Conservation (phyloP, 352 stramenopile species). For the Phytophthora foliorum region DNA sequence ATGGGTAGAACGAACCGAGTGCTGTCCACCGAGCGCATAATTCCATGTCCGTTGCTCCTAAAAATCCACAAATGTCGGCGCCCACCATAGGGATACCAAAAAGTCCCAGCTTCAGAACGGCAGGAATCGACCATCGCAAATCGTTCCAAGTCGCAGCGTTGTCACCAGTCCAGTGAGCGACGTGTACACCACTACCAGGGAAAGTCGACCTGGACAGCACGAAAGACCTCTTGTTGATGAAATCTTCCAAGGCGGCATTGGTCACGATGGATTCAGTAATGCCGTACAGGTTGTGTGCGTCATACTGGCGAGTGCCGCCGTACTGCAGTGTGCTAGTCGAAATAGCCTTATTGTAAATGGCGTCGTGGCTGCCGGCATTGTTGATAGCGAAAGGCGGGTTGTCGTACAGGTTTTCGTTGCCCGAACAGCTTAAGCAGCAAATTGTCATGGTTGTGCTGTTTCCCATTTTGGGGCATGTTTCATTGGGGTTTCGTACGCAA, state of each 20-base stretch:
- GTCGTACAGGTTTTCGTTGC: constrained; percentile 61
- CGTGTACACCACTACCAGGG: constrained; percentile 63
- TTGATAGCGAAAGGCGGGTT: constrained; percentile 70
- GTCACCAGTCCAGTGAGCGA: constrained; percentile 84
- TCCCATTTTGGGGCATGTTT: constrained; percentile 46
- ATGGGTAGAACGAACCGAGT: constrained; percentile 82
- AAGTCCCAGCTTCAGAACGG: constrained; percentile 78
- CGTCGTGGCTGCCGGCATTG: constrained; percentile 48
- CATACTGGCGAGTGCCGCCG: constrained; percentile 68
- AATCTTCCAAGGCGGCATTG: constrained; percentile 53
- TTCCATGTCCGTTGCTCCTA: constrained; percentile 61
- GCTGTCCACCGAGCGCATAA: constrained; percentile 85
- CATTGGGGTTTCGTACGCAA: constrained; percentile 45
- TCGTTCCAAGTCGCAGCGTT: constrained; percentile 86
- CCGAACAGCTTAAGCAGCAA: constrained; percentile 55
- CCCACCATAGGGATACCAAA: constrained; percentile 88
- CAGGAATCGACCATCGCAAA: constrained; percentile 70
- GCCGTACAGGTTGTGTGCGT: constrained; percentile 87
- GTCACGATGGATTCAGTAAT: constrained; percentile 81
- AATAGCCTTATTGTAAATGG: constrained; percentile 72
- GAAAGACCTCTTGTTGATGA: constrained; percentile 72
- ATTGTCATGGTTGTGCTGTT: constrained; percentile 48
- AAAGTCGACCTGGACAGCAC: constrained; percentile 82
- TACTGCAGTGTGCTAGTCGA: constrained; percentile 68
- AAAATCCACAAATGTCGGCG: constrained; percentile 84